A percentile compares a stretch with the other conserved stretches of the same genome.
phyloP scores from a whole-genome alignment of 345 rosid genomes.

The Lumnitzera racemosa region DNA sequence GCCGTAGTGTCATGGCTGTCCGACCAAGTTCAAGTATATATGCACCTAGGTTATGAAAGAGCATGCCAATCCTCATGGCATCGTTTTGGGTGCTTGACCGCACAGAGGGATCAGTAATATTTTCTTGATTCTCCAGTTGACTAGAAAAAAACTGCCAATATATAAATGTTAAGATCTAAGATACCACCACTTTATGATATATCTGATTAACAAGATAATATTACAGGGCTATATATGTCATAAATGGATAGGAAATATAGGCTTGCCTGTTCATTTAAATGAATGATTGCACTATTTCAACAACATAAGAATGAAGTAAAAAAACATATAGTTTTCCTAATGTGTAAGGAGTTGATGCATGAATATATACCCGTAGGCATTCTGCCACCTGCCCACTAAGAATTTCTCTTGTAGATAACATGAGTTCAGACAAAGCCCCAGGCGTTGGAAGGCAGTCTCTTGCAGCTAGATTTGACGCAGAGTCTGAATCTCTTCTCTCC shows the following conservation, averaged over 20 bases:
- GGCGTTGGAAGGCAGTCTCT: conserved; percentile 62
- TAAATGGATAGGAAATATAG: too few species aligned
- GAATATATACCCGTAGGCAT: conserved; percentile 37
- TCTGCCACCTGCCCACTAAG: conserved; percentile 55
- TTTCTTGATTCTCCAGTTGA: conserved; percentile 47
- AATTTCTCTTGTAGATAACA: conserved; percentile 49
- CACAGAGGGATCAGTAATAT: conserved; percentile 29
- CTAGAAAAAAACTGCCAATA: conserved; percentile 43
- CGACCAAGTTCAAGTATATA: conserved; percentile 79
- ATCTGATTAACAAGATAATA: neutral
- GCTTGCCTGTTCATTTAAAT: too few species aligned
- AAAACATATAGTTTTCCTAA: too few species aligned
- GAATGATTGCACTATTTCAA: too few species aligned
- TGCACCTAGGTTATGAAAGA: conserved; percentile 55
- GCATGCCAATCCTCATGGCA: conserved; percentile 45
- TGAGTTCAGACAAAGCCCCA: conserved; percentile 55
- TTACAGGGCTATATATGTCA: too few species aligned
- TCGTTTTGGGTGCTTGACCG: conserved; percentile 30
- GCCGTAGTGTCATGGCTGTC: conserved; percentile 60
- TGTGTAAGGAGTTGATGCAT: neutral
- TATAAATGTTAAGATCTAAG: conserved; percentile 2
- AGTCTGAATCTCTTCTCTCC: conserved; percentile 29
- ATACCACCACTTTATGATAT: neutral
- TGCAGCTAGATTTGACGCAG: conserved; percentile 18
- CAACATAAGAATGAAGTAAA: too few species aligned